Percentiles rank a stretch among this genome's conserved stretches.
Conservation (phyloP, 345 rosid species). For the Eucalyptus pauciflora region DNA sequence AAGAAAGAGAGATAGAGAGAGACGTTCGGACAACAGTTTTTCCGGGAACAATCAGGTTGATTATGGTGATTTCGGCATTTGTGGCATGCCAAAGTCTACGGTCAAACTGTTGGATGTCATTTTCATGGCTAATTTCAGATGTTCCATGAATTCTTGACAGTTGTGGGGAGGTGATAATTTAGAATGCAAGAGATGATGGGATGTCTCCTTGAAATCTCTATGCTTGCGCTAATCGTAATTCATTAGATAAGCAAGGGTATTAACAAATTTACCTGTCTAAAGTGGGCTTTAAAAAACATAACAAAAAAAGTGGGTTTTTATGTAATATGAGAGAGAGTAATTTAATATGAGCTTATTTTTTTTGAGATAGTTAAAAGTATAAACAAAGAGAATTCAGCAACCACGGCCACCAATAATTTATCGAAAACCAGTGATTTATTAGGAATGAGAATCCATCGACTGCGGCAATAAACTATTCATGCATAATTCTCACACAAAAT, state of each 20-base stretch:
- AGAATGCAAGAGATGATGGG: background rate
- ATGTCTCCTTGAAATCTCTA: background rate
- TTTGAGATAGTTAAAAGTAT: accelerated
- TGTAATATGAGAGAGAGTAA: background rate
- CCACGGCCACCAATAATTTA: too few species aligned
- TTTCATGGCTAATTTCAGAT: background rate
- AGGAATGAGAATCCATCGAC: background rate
- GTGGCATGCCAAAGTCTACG: background rate
- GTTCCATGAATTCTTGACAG: background rate
- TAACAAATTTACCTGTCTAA: background rate
- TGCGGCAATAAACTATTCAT: background rate
- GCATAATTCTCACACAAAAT: background rate
- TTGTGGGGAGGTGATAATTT: background rate
- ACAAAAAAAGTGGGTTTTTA: too few species aligned
- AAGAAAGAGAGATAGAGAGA: background rate
- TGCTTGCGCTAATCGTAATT: background rate
- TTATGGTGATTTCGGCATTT: background rate
- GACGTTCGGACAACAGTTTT: background rate
- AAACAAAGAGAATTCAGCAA: background rate
- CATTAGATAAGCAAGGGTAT: background rate
- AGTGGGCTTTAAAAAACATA: background rate
- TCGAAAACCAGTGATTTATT: background rate
- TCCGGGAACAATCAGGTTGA: background rate
- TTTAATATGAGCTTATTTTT: background rate
- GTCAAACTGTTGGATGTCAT: background rate